Percentiles rank a stretch among this genome's conserved stretches.
Conservation (phyloP, 306 rosid genomes). For the Sechiopsis laciniata region DNA sequence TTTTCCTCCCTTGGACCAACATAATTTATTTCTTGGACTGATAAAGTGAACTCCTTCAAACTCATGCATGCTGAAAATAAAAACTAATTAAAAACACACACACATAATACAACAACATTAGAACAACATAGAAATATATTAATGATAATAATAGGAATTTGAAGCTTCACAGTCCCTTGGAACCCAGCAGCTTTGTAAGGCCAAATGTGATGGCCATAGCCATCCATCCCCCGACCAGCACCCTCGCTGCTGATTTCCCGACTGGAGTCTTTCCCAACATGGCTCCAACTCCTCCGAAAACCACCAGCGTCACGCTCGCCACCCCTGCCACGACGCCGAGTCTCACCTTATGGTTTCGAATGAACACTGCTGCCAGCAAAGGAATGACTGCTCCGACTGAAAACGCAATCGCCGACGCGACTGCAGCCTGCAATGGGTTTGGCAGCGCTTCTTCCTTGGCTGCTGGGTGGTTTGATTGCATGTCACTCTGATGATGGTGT, state of each 20-base stretch:
- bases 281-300: conserved; percentile 21
- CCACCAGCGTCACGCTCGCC: conserved; percentile 7
- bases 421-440: conserved; percentile 16
- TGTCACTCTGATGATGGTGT: background rate
- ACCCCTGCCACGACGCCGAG: conserved; percentile 8
- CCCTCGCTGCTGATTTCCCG: conserved; percentile 12
- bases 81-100: background rate
- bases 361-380: conserved; percentile 14
- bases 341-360: conserved; percentile 19
- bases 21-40: background rate
- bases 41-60: background rate
- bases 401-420: conserved; percentile 17
- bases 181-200: conserved; percentile 15
- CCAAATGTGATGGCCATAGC: conserved; percentile 27
- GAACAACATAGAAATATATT: background rate
- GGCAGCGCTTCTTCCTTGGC: conserved; percentile 15
- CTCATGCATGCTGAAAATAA: background rate
- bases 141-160: background rate
- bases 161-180: conserved; percentile 15
- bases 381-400: conserved; percentile 22
- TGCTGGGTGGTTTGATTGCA: background rate
- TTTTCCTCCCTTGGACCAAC: background rate
- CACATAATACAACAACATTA: background rate
- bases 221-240: conserved; percentile 22
- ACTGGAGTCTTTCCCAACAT: conserved; percentile 12